Base-by-base conservation (phyloP, 176 grass and related monocot species). In the Chrysopogon serrulatus region DNA sequence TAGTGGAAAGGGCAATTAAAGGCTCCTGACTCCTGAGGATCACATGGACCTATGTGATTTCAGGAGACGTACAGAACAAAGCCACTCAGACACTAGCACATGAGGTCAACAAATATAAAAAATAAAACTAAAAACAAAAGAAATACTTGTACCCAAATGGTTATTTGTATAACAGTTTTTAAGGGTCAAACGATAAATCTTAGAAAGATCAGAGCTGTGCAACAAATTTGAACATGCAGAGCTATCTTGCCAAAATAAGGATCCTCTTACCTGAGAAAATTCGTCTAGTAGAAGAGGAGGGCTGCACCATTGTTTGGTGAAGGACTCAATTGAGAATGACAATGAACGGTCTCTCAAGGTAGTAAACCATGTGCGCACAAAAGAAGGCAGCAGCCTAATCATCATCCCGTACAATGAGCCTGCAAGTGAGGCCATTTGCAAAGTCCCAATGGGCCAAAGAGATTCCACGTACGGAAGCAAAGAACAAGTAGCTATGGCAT, bases 231-330 rank as follows among this genome's bases (percentile, higher is more conserved):
- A 67, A 40, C 33, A 61, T 69, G 18, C 33, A 56, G 17, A 8
- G n/a, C 23, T 71, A 81, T 48, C 41, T 67, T 49, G 61, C 23
- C 27, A 78, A 64, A 32, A 39, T 43, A 47, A 56, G 5, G 14
- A 84, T 41, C 32, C 4, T 47, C 51, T 65, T 93, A 98, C 96
- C 92, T 95, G 92, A 82, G 87, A 95, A 81, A 95, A 90, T 82
- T 98, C 96, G 5, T 98, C 91, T 49, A 84, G 88, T 21, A 98
- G 57, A 80, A 98, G 88, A 80, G 86, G 93, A 77, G 92, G 96
- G 85, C 96, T 98, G 79, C 92, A 98, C 92, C 96, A 98, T 71
- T 74, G 63, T 91, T 89, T 98, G 37, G 96, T 98, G 82, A 95
- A 98, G 40, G 89, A 87, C 82, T 95, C 96, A 0, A 81, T 56